Conservation (phyloP, 805 yeast genomes). For the Kodamaea lidongshanica region DNA sequence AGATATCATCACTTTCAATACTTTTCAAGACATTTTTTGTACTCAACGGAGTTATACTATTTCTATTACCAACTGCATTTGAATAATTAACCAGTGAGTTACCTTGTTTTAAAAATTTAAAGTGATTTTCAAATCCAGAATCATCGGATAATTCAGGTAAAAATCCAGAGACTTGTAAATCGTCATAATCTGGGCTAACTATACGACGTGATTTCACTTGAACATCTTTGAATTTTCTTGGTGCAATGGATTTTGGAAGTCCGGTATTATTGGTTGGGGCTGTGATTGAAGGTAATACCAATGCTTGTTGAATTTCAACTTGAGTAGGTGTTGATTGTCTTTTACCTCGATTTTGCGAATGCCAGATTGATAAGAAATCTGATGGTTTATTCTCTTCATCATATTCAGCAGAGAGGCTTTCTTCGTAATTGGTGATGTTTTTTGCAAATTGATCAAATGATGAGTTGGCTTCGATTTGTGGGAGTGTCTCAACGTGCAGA, state of each 20-base stretch:
- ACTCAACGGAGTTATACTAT: slow-evolving; percentile 22
- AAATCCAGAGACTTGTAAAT: slow-evolving; percentile 34
- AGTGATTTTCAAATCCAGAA: slow-evolving; percentile 44
- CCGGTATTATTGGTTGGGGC: not conserved
- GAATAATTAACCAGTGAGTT: slow-evolving; percentile 12
- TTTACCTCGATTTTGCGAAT: slow-evolving; percentile 19
- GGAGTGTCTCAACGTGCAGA: slow-evolving; percentile 9
- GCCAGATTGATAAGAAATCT: slow-evolving; percentile 38
- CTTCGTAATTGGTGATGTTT: slow-evolving; percentile 30
- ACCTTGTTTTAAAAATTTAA: slow-evolving; percentile 25
- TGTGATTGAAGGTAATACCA: too few relatives aligned
- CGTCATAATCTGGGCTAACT: slow-evolving; percentile 39
- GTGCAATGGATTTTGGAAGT: slow-evolving; percentile 3
- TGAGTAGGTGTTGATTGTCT: not conserved
- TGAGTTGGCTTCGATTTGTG: slow-evolving; percentile 38
- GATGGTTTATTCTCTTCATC: slow-evolving; percentile 26
- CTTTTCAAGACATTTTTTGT: slow-evolving; percentile 25
- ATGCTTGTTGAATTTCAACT: not conserved
- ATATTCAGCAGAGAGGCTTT: slow-evolving; percentile 37
- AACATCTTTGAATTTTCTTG: slow-evolving; percentile 33
- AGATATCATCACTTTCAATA: slow-evolving; percentile 14
- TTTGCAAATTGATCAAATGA: slow-evolving; percentile 31
- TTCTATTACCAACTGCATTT: slow-evolving; percentile 15
- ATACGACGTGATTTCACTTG: slow-evolving; percentile 38
- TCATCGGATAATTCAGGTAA: slow-evolving; percentile 45